Evolutionary conservation across 2,329 filamentous ascomycete species (phyloP).

Genomic region (Neofusicoccum umdonicola): DNA sequence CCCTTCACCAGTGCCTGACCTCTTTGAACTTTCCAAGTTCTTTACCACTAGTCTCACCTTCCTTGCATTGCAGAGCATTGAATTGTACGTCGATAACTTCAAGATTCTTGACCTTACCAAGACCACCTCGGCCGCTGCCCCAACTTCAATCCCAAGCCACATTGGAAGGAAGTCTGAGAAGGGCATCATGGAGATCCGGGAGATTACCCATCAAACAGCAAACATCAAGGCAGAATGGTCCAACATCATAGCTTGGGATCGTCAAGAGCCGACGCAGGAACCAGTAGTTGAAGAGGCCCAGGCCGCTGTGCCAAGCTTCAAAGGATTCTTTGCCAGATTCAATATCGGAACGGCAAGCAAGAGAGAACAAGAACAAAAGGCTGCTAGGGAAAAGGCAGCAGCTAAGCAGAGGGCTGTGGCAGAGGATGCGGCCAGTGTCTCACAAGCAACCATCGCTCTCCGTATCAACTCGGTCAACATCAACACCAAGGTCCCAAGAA

Average conservation of each 20-base stretch:
- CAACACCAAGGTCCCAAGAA: conserved; percentile 68
- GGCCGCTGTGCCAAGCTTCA: conserved; percentile 22
- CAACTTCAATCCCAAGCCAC: conserved; percentile 71
- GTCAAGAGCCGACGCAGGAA: conserved; percentile 25
- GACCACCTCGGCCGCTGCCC: conserved; percentile 75
- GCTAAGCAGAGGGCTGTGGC: conserved; percentile 10
- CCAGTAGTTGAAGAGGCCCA: not conserved
- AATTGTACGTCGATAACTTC: conserved; percentile 88
- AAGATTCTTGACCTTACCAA: conserved; percentile 76
- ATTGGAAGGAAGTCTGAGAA: conserved; percentile 81
- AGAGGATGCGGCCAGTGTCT: conserved; percentile 69
- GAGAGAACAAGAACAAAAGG: conserved; percentile 62
- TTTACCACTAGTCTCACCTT: conserved; percentile 94
- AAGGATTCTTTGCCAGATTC: conserved; percentile 42
- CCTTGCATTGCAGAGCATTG: conserved; percentile 81
- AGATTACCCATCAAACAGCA: conserved; percentile 80
- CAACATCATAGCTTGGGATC: conserved; percentile 82
- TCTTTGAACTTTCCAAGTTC: conserved; percentile 87
- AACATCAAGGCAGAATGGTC: conserved; percentile 92
- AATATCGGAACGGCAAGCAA: conserved; percentile 36
- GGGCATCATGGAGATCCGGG: conserved; percentile 79
- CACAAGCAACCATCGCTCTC: conserved; percentile 80
- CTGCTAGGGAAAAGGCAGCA: conserved; percentile 44
- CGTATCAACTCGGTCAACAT: conserved; percentile 83
- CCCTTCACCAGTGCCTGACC: conserved; percentile 74